Base-by-base conservation (phyloP, 106 monocot species). In the Phalaenopsis aphrodite region DNA sequence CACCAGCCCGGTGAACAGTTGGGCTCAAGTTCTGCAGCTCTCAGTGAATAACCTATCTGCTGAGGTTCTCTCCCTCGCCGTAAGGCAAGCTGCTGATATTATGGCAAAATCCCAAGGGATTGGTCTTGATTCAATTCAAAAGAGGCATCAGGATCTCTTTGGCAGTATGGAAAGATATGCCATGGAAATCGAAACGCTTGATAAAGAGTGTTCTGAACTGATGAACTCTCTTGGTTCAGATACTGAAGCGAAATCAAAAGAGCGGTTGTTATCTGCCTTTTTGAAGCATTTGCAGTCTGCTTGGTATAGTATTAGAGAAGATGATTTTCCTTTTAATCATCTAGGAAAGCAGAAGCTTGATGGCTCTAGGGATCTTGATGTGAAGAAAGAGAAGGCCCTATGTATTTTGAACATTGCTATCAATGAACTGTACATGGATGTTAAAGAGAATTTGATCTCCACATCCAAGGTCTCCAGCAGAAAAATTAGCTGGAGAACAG, bases 1-100 rank as follows among this genome's bases (percentile, higher is more conserved):
- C 72, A 88, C 89, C 76, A 99, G 89, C 61, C 99, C 91, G 52
- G 83, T 99, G 1, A 87, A 83, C 78, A 79, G 89, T 84, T 99
- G 94, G 99, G 85, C 88, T 68, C 94, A 93, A 81, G 55, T 95
- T 87, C 84, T 99, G 81, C 93, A 93, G 36, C 52, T 89, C 39
- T 93, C 91, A 43, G 78, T 91, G 42, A 93, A 76, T 73, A 95
- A 85, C 49, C 85, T 90, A 80, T 95, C 99, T 72, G 52, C 89
- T 65, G 99, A 99, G 72, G 61, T 86, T 45, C 86, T 99, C 36
- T 84, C 91, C 61, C 80, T 99, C 84, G 82, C 89, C 39, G 86
- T 80, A 85, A 86, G 79, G 69, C 89, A 93, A 78, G 91, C 89
- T 87, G 77, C 88, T 74, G 95, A 95, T 15, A 85, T 99, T 83